Conservation (phyloP, 176 grass and related monocot genomes). For the Puya raimondii region DNA sequence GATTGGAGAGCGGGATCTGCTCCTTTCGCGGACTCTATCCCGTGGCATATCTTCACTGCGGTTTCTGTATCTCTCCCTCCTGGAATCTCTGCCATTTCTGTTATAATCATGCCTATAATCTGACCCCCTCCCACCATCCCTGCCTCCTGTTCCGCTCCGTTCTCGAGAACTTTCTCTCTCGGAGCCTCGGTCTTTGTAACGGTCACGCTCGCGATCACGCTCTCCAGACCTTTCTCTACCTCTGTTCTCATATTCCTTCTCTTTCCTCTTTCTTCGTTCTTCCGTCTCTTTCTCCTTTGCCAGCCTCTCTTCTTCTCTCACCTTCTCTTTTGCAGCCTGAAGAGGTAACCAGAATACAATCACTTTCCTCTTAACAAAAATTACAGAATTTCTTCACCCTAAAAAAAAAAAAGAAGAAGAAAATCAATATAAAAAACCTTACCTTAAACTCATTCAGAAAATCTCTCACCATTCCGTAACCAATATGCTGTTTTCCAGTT, state of each 20-base stretch:
- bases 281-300: conserved; percentile 59
- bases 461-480: conserved; percentile 88
- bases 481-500: conserved; percentile 89
- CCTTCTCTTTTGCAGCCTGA: conserved; percentile 53
- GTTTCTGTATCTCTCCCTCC: conserved; percentile 43
- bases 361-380: conserved; percentile 19
- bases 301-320: conserved; percentile 61
- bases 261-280: conserved; percentile 46
- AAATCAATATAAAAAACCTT: conserved; percentile 9
- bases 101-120: conserved; percentile 39
- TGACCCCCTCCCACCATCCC: conserved; percentile 33
- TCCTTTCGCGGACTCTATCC: conserved; percentile 34
- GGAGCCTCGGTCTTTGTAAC: conserved; percentile 31
- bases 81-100: conserved; percentile 66
- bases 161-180: conserved; percentile 57
- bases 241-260: conserved; percentile 40
- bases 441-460: conserved; percentile 81
- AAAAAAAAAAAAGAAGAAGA: not conserved
- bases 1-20: conserved; percentile 67
- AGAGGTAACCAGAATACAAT: conserved; percentile 18
- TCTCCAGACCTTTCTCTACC: conserved; percentile 41
- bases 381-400: conserved; percentile 21
- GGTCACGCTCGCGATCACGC: conserved; percentile 34
- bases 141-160: conserved; percentile 28
- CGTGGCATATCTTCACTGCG: conserved; percentile 40